Conservation (phyloP, 805 yeast genomes). For the Candida germanica region DNA sequence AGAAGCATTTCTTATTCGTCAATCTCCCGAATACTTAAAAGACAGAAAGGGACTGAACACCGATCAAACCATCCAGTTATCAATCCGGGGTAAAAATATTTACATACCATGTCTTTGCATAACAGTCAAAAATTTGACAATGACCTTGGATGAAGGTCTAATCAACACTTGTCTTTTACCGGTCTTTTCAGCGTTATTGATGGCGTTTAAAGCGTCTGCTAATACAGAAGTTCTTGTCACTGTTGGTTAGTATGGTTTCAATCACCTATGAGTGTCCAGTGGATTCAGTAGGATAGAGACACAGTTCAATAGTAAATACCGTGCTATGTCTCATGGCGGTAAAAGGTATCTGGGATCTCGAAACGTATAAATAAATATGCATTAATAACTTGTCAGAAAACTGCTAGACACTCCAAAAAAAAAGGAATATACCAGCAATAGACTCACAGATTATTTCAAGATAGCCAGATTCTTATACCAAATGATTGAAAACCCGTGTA, state of each 20-base stretch:
- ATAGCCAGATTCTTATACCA: slow-evolving; percentile 17
- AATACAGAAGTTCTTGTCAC: slow-evolving; percentile 98
- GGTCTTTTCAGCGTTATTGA: slow-evolving; percentile 98
- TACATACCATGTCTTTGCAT: slow-evolving; percentile 81
- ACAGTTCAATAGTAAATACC: neutral
- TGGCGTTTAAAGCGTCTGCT: slow-evolving; percentile 97
- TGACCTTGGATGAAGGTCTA: slow-evolving; percentile 98
- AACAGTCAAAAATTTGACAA: slow-evolving; percentile 92
- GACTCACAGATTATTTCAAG: slow-evolving; percentile 15
- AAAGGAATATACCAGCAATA: neutral
- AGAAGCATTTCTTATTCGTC: slow-evolving; percentile 55
- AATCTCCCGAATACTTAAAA: slow-evolving; percentile 95
- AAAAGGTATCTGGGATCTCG: slow-evolving; percentile 8
- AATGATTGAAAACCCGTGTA: too few species aligned
- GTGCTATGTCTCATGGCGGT: slow-evolving; percentile 1
- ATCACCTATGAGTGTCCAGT: slow-evolving; percentile 41
- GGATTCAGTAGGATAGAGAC: slow-evolving; percentile 32
- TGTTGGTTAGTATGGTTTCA: slow-evolving; percentile 23
- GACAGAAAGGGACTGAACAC: slow-evolving; percentile 90
- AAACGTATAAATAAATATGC: neutral
- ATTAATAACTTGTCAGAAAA: slow-evolving; percentile 2
- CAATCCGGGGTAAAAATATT: slow-evolving; percentile 66
- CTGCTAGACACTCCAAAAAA: neutral
- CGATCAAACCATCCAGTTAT: slow-evolving; percentile 97
- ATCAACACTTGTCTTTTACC: slow-evolving; percentile 98